Percentiles rank a stretch among this genome's conserved stretches.
phyloP scores from a whole-genome alignment of 2,329 filamentous ascomycete genomes.

The Fusarium nelsonii region DNA sequence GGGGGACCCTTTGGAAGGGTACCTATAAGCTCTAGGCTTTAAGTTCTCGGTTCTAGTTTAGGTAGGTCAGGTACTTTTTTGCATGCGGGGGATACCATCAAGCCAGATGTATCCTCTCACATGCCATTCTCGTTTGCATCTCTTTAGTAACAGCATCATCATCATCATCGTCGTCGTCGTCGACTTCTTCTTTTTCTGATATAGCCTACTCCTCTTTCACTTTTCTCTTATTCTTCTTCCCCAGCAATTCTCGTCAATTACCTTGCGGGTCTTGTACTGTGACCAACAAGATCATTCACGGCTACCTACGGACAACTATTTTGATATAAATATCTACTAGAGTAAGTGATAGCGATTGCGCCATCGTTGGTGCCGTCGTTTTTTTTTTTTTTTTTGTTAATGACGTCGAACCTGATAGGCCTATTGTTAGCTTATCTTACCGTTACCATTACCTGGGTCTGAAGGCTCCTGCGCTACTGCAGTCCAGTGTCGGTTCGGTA shows the following conservation, averaged over 20 bases:
- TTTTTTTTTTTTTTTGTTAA: slow-evolving; percentile 51
- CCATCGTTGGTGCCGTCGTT: slow-evolving; percentile 28
- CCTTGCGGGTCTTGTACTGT: background rate
- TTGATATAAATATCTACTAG: slow-evolving; percentile 11
- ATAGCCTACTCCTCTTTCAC: slow-evolving; percentile 14
- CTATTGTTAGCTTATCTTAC: slow-evolving; percentile 65
- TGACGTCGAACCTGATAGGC: slow-evolving; percentile 66
- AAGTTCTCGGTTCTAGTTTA: background rate
- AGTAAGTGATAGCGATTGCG: slow-evolving; percentile 26
- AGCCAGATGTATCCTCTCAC: slow-evolving; percentile 44
- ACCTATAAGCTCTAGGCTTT: background rate
- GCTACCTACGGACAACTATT: slow-evolving; percentile 3
- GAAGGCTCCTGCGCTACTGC: background rate
- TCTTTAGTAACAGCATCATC: slow-evolving; percentile 16
- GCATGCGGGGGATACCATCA: slow-evolving; percentile 24
- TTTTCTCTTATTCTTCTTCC: slow-evolving; percentile 19
- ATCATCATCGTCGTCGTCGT: background rate
- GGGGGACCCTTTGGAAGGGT: slow-evolving; percentile 10
- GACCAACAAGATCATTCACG: slow-evolving; percentile 15
- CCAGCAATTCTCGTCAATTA: slow-evolving; percentile 2
- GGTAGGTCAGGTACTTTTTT: slow-evolving; percentile 43
- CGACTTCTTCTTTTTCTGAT: slow-evolving; percentile 6
- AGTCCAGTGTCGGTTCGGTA: background rate
- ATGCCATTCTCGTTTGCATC: slow-evolving; percentile 39
- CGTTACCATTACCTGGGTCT: background rate